Conservation (phyloP, 495 filamentous ascomycete species). For the Penicillium crystallinum region DNA sequence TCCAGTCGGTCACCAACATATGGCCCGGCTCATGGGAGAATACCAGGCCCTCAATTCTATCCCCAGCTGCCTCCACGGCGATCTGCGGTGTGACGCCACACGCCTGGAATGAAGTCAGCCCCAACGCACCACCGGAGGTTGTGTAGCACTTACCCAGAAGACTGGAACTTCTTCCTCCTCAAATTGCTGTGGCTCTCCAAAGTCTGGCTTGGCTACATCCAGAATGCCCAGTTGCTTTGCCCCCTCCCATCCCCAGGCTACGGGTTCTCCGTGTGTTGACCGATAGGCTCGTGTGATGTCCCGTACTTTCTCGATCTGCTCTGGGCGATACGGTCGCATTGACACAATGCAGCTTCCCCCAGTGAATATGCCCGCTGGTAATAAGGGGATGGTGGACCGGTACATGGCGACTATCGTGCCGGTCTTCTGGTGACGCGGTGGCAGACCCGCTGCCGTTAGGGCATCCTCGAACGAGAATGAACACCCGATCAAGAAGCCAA, state of each 20-base stretch:
- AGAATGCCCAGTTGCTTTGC: slow-evolving; percentile 39
- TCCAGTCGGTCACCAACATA: slow-evolving; percentile 51
- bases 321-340: slow-evolving; percentile 47
- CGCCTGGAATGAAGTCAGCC: slow-evolving; percentile 26
- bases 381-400: slow-evolving; percentile 42
- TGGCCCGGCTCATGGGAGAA: slow-evolving; percentile 52
- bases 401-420: slow-evolving; percentile 50
- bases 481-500: slow-evolving; percentile 55
- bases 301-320: slow-evolving; percentile 44
- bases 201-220: slow-evolving; percentile 42
- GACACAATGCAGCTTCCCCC: slow-evolving; percentile 45
- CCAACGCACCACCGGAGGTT: not conserved
- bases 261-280: slow-evolving; percentile 52
- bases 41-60: slow-evolving; percentile 40
- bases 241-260: slow-evolving; percentile 56
- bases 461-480: slow-evolving; percentile 53
- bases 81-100: slow-evolving; percentile 57
- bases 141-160: slow-evolving; percentile 38
- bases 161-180: slow-evolving; percentile 45
- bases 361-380: slow-evolving; percentile 49
- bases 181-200: slow-evolving; percentile 35
- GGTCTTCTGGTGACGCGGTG: slow-evolving; percentile 38
- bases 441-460: slow-evolving; percentile 38
- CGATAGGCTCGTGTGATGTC: slow-evolving; percentile 42
- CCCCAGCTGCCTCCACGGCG: slow-evolving; percentile 44